phyloP scores from a whole-genome alignment of 164 flowering plant species.

The Berberis vulgaris region DNA sequence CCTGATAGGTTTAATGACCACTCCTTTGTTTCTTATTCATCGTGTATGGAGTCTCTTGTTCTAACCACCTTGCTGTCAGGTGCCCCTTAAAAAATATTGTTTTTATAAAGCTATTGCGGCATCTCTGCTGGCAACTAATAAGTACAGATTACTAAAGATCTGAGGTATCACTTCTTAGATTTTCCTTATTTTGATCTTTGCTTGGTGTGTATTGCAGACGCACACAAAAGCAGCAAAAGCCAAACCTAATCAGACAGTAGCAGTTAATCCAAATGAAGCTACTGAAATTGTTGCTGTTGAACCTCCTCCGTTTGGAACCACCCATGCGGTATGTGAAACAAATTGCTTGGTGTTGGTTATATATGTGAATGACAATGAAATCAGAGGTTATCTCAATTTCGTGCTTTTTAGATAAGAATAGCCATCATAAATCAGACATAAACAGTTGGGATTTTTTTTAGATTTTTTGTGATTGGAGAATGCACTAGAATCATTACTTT shows the following conservation, averaged over 20 bases:
- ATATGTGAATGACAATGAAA: background rate
- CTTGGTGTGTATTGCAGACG: conserved; percentile 42
- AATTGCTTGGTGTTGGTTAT: background rate
- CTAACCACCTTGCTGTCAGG: too few relatives aligned
- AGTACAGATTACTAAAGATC: background rate
- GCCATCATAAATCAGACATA: too few relatives aligned
- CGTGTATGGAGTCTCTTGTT: too few relatives aligned
- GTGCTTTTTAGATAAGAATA: too few relatives aligned
- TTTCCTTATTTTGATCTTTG: background rate
- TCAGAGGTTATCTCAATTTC: too few relatives aligned
- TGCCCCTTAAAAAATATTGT: too few relatives aligned
- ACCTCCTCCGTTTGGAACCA: conserved; percentile 67
- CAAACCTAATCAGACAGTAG: conserved; percentile 10
- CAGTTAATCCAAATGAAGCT: conserved; percentile 28
- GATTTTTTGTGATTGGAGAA: too few relatives aligned
- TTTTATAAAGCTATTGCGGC: too few relatives aligned
- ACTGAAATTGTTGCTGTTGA: conserved; percentile 37
- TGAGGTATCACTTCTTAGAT: background rate
- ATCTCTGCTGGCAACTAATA: background rate
- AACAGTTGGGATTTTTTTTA: too few relatives aligned
- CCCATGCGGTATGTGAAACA: conserved; percentile 46
- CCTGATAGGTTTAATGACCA: too few relatives aligned
- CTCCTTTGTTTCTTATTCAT: too few relatives aligned
- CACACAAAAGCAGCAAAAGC: conserved; percentile 41
- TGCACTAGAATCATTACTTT: too few relatives aligned